Base-by-base conservation (phyloP, 2,329 filamentous ascomycete species). In the Stagonosporopsis vannaccii region DNA sequence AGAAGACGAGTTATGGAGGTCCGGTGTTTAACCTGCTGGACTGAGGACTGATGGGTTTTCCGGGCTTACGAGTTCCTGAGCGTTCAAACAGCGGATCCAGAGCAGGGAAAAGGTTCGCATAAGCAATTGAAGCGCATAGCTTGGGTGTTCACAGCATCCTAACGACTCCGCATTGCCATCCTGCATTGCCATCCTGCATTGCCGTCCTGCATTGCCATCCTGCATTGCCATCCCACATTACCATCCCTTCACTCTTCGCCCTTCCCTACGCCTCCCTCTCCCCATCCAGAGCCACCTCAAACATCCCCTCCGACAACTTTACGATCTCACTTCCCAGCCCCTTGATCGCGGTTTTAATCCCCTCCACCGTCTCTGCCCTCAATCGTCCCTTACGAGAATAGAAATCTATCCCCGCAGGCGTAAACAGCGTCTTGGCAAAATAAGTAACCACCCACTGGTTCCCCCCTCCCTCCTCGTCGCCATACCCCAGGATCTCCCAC, bases 401-500 rank as follows among this genome's bases (percentile, higher is more conserved):
- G 9, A 96, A 76, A 76, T 96, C 92, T 26, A 96, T 69, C 0
- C 92, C 92, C 53, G 91, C 90, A 60, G 89, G 89, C 6, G 91
- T 95, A 66, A 96, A 96, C 40, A 93, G 65, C 22, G 90, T 96
- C 69, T 90, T 88, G 60, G 88, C 87, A 75, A 96, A 96, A 82
- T 89, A 94, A 4, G 90, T 96, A 13, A 96, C 90, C 1, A 85
- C 86, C 90, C 90, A 96, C 30, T 78, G 65, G 65, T 83, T 82
- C 74, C 76, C 76, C 5, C 20, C 65, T 0, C 76, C 79, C 13
- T 76, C 72, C 20, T 79, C 76, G 70, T 88, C 84, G 5, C 91
- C 91, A 81, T 86, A 93, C 3, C 89, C 91, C 17, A 96, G 75
- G 2, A 95, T 78, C 80, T 96, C 90, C 92, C 92, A 96, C 69